These are phyloP conservation scores for Auricularia sp. DNA, from an alignment of 768 basidiomycete genomes.

Conservation along the genomic window DNA sequence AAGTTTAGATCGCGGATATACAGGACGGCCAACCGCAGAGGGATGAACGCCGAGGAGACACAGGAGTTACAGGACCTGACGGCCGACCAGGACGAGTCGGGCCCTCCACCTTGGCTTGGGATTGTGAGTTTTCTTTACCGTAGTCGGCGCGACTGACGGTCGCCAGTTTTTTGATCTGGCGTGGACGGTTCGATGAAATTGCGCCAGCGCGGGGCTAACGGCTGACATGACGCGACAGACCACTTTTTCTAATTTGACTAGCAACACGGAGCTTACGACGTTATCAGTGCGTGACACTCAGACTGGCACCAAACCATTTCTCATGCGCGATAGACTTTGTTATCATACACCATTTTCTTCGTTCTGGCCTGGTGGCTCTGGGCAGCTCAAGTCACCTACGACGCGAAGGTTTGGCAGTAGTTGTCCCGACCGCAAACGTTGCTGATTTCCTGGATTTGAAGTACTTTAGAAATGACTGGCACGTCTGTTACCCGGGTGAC, in stretches of 20 bases:
- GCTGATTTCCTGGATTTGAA: too few species aligned
- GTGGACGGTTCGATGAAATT: background rate
- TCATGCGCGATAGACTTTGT: background rate
- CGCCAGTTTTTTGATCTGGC: background rate
- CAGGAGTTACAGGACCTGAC: too few species aligned
- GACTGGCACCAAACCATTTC: background rate
- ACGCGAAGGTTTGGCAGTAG: background rate
- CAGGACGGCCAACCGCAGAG: background rate
- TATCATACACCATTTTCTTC: background rate
- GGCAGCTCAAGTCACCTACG: background rate
- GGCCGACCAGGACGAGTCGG: background rate
- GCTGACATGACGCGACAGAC: background rate
- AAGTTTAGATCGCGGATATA: too few species aligned
- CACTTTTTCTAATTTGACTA: background rate
- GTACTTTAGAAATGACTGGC: too few species aligned
- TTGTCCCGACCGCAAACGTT: too few species aligned
- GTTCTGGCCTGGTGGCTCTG: background rate
- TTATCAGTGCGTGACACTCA: background rate
- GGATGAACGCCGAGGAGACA: background rate
- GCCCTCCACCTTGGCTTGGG: background rate
- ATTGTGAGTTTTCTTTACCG: background rate
- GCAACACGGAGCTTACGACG: background rate
- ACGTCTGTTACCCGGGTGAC: too few species aligned
- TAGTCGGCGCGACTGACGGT: background rate
- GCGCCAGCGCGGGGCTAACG: background rate